phyloP scores from a whole-genome alignment of 2,329 filamentous ascomycete species.

The Pezicula neosporulosa region DNA sequence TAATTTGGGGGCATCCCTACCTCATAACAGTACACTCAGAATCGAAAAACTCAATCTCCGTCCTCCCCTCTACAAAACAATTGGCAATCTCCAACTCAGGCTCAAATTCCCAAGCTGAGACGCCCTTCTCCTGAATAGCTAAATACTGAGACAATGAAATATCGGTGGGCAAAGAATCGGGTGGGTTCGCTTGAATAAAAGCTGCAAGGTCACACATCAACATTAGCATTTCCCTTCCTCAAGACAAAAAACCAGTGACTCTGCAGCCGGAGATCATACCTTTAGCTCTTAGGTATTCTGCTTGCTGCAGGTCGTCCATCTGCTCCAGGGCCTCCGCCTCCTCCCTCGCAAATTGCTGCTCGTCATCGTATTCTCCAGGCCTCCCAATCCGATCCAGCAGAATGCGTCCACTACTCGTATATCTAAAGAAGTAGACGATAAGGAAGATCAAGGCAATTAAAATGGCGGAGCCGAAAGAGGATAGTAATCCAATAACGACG shows the following conservation, averaged over 20 bases:
- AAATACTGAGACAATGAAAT: constrained; percentile 97
- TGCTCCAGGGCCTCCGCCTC: constrained; percentile 91
- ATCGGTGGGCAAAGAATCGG: constrained; percentile 92
- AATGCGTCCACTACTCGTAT: constrained; percentile 83
- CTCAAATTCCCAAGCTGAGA: constrained; percentile 99
- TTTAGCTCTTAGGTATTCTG: constrained; percentile 92
- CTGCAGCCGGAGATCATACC: constrained; percentile 49
- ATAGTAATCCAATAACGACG: constrained; percentile 91
- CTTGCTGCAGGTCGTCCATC: constrained; percentile 90
- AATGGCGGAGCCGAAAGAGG: constrained; percentile 87
- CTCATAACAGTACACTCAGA: constrained; percentile 82
- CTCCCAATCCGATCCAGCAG: constrained; percentile 89
- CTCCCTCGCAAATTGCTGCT: constrained; percentile 89
- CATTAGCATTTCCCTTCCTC: not conserved
- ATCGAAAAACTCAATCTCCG: constrained; percentile 98
- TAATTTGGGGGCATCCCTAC: not conserved
- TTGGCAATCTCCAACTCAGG: constrained; percentile 98
- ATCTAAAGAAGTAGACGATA: constrained; percentile 90
- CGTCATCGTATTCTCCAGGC: constrained; percentile 96
- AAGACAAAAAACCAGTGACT: not conserved
- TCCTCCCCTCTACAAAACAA: constrained; percentile 94
- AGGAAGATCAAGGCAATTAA: constrained; percentile 77
- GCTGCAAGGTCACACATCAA: constrained; percentile 48
- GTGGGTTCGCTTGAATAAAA: constrained; percentile 89
- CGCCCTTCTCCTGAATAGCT: constrained; percentile 97